Percentiles rank a stretch among this genome's conserved stretches.
These are phyloP conservation scores for Ilyonectria robusta DNA, from an alignment of 2,329 filamentous ascomycete genomes.

Conservation along the genomic window DNA sequence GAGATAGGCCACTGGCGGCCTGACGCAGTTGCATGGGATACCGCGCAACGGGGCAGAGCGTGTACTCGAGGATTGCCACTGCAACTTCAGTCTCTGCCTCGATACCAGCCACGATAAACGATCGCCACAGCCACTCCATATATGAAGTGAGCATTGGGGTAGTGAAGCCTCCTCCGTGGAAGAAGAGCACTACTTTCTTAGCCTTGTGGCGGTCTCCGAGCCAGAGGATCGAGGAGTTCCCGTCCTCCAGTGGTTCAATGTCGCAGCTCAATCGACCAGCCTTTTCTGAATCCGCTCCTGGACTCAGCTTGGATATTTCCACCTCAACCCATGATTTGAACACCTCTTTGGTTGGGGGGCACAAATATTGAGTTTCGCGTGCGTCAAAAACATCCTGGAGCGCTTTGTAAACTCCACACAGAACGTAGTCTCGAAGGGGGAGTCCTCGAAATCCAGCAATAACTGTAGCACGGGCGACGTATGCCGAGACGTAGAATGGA, in stretches of 20 bases:
- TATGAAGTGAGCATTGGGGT: not conserved
- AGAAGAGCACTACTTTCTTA: conserved; percentile 1
- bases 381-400: conserved; percentile 1
- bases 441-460: not conserved
- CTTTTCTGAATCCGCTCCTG: not conserved
- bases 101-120: conserved; percentile 5
- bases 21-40: conserved; percentile 49
- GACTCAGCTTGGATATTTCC: not conserved
- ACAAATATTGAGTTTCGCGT: conserved; percentile 25
- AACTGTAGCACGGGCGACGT: not conserved
- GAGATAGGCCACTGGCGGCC: conserved; percentile 41
- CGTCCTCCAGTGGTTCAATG: conserved; percentile 13
- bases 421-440: not conserved
- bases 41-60: conserved; percentile 43
- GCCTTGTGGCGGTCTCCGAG: not conserved
- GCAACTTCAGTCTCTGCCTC: conserved; percentile 23
- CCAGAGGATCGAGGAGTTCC: not conserved
- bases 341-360: conserved; percentile 5
- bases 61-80: conserved; percentile 50
- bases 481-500: not conserved
- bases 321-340: conserved; percentile 22
- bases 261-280: conserved; percentile 4
- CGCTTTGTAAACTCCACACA: conserved; percentile 13
- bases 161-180: conserved; percentile 6
- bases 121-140: conserved; percentile 1